Percentiles rank a stretch among this genome's conserved stretches.
Conservation (phyloP, 106 monocot species). For the Posidonia australis region DNA sequence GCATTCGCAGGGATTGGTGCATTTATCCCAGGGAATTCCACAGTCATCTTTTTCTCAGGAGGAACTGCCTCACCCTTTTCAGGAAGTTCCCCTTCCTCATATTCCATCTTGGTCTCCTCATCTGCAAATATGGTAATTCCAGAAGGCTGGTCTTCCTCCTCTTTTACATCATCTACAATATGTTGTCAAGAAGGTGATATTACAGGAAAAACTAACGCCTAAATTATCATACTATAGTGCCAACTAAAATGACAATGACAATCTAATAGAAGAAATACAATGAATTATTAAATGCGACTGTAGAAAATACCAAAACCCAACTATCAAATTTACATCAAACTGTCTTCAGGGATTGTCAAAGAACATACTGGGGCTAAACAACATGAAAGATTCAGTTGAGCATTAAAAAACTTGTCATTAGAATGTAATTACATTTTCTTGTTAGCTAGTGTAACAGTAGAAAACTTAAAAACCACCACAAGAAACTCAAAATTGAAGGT, state of each 20-base stretch:
- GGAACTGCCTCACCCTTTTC: slow-evolving; percentile 33
- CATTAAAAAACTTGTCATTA: not conserved
- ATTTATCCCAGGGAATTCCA: slow-evolving; percentile 80
- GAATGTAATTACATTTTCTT: no score
- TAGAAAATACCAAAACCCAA: no score
- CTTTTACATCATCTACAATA: slow-evolving; percentile 25
- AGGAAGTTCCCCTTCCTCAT: slow-evolving; percentile 83
- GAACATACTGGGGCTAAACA: not conserved
- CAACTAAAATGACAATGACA: no score
- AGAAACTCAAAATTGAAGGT: no score
- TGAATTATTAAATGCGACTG: no score
- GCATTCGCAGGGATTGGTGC: slow-evolving; percentile 77
- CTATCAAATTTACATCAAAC: slow-evolving; percentile 3
- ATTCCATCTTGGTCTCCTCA: slow-evolving; percentile 39
- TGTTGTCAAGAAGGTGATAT: no score
- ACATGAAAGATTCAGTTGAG: not conserved
- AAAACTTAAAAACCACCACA: no score
- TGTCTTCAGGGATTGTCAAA: not conserved
- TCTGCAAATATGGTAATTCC: slow-evolving; percentile 77
- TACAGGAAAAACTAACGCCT: no score
- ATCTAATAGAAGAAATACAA: no score
- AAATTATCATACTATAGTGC: no score
- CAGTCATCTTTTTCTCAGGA: slow-evolving; percentile 46
- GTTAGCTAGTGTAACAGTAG: no score
- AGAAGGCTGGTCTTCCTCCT: slow-evolving; percentile 61